These are phyloP conservation scores for Hypholoma sublateritium DNA, from an alignment of 768 basidiomycete species.

Conservation along the genomic window DNA sequence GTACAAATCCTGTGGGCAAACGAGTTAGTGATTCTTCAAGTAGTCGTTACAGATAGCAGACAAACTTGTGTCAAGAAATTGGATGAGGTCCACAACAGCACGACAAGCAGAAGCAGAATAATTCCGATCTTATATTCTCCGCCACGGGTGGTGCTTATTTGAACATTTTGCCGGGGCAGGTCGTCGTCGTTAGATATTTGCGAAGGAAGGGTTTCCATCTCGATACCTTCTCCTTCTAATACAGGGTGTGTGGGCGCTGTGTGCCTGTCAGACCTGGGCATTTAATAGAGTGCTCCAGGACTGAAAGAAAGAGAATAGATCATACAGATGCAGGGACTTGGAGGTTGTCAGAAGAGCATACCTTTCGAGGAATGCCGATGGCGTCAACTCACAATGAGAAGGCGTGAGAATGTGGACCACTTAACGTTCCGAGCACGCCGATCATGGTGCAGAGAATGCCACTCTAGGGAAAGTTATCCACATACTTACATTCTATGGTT, in stretches of 20 bases:
- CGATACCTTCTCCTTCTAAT: neutral
- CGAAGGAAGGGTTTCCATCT: slow-evolving; percentile 9
- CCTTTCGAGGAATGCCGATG: neutral
- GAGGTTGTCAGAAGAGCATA: neutral
- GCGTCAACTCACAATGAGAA: neutral
- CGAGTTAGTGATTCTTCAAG: neutral
- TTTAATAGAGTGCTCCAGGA: neutral
- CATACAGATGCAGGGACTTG: neutral
- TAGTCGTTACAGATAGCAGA: neutral
- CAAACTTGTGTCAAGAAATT: slow-evolving; percentile 85
- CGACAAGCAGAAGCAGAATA: slow-evolving; percentile 68
- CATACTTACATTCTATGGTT: too few species aligned
- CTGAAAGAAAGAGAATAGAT: neutral
- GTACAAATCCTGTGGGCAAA: slow-evolving; percentile 41
- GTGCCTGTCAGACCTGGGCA: neutral
- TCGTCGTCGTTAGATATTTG: neutral
- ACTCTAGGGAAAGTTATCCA: too few species aligned
- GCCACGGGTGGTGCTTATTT: slow-evolving; percentile 16
- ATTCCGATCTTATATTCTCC: slow-evolving; percentile 58
- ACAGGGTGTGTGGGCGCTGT: neutral
- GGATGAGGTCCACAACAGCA: slow-evolving; percentile 84
- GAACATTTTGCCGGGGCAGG: neutral
- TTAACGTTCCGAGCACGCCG: neutral
- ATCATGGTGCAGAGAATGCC: too few species aligned
- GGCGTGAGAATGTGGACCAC: neutral